These are phyloP conservation scores for Coffea humblotiana DNA, from an alignment of 305 asterid species.

Conservation along the genomic window DNA sequence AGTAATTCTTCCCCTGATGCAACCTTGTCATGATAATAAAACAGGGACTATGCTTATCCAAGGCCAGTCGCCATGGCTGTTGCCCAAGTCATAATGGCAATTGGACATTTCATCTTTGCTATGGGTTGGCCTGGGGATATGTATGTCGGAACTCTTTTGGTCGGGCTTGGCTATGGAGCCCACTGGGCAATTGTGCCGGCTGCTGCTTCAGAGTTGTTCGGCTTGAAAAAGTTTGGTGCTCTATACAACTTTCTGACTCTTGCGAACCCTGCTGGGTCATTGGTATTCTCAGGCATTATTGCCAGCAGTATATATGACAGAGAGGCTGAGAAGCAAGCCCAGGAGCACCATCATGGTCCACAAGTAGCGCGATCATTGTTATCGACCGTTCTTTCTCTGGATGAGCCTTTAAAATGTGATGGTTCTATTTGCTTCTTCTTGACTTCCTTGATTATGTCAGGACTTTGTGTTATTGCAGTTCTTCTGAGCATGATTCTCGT, in stretches of 20 bases:
- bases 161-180: constrained; percentile 53
- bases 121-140: constrained; percentile 52
- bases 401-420: constrained; percentile 42
- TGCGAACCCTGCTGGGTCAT: constrained; percentile 49
- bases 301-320: constrained; percentile 50
- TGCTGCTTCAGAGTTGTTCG: constrained; percentile 52
- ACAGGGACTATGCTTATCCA: constrained; percentile 54
- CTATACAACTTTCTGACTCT: constrained; percentile 53
- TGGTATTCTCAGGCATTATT: constrained; percentile 46
- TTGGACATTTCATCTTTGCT: constrained; percentile 50
- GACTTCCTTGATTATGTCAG: constrained; percentile 46
- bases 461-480: constrained; percentile 42
- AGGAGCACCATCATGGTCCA: constrained; percentile 17
- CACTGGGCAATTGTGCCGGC: constrained; percentile 63
- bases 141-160: constrained; percentile 50
- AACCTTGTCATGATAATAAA: constrained; percentile 5
- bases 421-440: constrained; percentile 50
- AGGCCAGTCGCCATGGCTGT: constrained; percentile 43
- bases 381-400: constrained; percentile 23
- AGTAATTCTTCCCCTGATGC: background rate
- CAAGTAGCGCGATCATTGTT: constrained; percentile 23
- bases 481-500: constrained; percentile 49
- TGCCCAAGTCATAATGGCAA: constrained; percentile 46
- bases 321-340: constrained; percentile 53
- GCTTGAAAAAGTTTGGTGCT: constrained; percentile 50